Percentiles rank a stretch among this genome's conserved stretches.
Evolutionary conservation across 306 rosid genomes (phyloP).

Genomic region (Gynostemma pentaphyllum): DNA sequence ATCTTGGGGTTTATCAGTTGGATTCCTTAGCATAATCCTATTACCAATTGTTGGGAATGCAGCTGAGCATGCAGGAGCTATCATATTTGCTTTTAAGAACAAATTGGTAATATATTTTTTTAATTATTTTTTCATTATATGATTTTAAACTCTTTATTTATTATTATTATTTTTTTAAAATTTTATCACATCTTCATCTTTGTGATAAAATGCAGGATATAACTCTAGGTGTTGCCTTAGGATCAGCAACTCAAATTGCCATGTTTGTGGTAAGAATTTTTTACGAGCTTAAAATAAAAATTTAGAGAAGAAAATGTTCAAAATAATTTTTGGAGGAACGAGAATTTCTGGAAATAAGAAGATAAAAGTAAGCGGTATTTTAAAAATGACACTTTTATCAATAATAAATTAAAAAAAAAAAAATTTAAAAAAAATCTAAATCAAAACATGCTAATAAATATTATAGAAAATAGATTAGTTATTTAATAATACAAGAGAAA

Average conservation of each 20-base stretch:
- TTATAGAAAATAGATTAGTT: too few species aligned
- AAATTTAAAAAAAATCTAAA: too few species aligned
- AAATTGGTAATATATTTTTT: constrained; percentile 39
- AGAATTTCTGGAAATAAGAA: too few species aligned
- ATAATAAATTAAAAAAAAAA: too few species aligned
- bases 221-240: constrained; percentile 74
- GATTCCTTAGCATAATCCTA: constrained; percentile 79
- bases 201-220: constrained; percentile 47
- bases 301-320: too few species aligned
- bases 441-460: too few species aligned
- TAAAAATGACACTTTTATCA: too few species aligned
- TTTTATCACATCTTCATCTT: neutral
- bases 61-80: constrained; percentile 93
- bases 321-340: too few species aligned
- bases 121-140: neutral
- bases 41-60: constrained; percentile 93
- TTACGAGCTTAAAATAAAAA: too few species aligned
- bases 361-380: too few species aligned
- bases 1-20: constrained; percentile 74
- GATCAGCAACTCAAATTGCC: constrained; percentile 82
- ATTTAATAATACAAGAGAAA: too few species aligned
- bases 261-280: constrained; percentile 67
- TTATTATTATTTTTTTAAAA: neutral
- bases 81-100: constrained; percentile 89
- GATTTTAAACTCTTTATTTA: neutral